Percentiles rank a stretch among this genome's conserved stretches.
Conservation (phyloP, 2,329 filamentous ascomycete species). For the Clonostachys solani region DNA sequence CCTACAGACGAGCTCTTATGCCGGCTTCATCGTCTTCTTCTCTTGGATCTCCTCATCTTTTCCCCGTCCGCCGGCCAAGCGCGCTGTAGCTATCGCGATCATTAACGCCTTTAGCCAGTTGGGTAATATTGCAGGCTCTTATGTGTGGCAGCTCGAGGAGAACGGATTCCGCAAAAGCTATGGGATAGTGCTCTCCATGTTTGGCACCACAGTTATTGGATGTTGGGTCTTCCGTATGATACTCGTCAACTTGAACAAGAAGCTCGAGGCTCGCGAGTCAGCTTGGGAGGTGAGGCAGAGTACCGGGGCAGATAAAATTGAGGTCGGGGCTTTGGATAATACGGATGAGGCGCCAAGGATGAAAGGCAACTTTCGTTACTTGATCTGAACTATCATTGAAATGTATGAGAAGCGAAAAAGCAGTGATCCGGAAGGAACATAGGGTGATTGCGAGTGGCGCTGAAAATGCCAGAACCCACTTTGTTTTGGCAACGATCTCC, state of each 20-base stretch:
- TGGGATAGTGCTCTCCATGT: conserved; percentile 62
- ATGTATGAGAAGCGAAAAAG: too few relatives aligned
- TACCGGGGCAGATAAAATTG: conserved; percentile 32
- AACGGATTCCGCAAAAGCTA: conserved; percentile 62
- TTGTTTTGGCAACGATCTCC: too few relatives aligned
- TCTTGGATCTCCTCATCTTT: conserved; percentile 54
- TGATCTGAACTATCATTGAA: not conserved
- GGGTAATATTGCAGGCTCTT: conserved; percentile 56
- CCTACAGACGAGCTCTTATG: conserved; percentile 53
- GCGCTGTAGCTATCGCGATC: conserved; percentile 56
- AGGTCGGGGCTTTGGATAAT: conserved; percentile 18
- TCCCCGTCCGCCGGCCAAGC: conserved; percentile 55
- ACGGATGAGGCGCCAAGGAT: not conserved
- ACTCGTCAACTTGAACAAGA: conserved; percentile 39
- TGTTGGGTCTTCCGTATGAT: conserved; percentile 43
- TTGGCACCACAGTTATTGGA: conserved; percentile 50
- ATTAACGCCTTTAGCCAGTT: conserved; percentile 55
- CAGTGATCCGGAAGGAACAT: too few relatives aligned
- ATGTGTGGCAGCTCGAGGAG: conserved; percentile 55
- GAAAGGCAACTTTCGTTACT: not conserved
- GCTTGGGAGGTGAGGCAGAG: conserved; percentile 27
- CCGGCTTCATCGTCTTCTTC: conserved; percentile 49
- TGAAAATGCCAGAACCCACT: too few relatives aligned
- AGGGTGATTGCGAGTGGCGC: too few relatives aligned
- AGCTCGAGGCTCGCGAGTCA: conserved; percentile 35